A percentile compares a stretch with the other conserved stretches of the same genome.
Evolutionary conservation across 495 filamentous ascomycete species (phyloP).

Genomic region (Sordaria brevicollis): DNA sequence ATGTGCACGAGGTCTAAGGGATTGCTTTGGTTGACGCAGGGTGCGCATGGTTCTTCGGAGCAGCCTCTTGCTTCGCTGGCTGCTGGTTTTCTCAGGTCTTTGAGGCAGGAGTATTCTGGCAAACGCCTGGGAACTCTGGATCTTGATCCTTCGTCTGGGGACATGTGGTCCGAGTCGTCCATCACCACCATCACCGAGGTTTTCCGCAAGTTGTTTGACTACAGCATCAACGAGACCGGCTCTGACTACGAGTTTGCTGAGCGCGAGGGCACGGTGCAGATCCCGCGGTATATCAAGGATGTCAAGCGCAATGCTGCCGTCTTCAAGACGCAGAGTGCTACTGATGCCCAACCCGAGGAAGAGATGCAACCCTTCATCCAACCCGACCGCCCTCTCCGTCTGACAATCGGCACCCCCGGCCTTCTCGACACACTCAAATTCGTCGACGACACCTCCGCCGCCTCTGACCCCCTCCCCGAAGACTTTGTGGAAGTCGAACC

Average conservation of each 20-base stretch:
- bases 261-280: conserved; percentile 12
- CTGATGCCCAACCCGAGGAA: neutral
- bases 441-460: conserved; percentile 14
- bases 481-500: conserved; percentile 32
- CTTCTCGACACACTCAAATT: conserved; percentile 24
- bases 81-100: conserved; percentile 21
- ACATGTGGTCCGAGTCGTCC: conserved; percentile 8
- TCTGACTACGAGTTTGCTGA: conserved; percentile 22
- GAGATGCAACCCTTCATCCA: conserved; percentile 19
- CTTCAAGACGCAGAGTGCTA: conserved; percentile 1
- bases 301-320: conserved; percentile 18
- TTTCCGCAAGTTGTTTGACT: conserved; percentile 13
- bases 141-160: conserved; percentile 9
- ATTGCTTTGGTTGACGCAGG: conserved; percentile 40
- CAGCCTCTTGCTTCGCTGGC: conserved; percentile 19
- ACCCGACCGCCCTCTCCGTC: conserved; percentile 15
- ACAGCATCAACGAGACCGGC: neutral
- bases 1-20: conserved; percentile 20
- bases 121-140: conserved; percentile 19
- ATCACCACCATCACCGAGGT: conserved; percentile 15
- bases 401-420: conserved; percentile 22
- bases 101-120: conserved; percentile 20
- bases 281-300: conserved; percentile 26
- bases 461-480: conserved; percentile 5
- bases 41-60: conserved; percentile 15